phyloP scores from a whole-genome alignment of 176 grass and related monocot species.

The Canna indica region DNA sequence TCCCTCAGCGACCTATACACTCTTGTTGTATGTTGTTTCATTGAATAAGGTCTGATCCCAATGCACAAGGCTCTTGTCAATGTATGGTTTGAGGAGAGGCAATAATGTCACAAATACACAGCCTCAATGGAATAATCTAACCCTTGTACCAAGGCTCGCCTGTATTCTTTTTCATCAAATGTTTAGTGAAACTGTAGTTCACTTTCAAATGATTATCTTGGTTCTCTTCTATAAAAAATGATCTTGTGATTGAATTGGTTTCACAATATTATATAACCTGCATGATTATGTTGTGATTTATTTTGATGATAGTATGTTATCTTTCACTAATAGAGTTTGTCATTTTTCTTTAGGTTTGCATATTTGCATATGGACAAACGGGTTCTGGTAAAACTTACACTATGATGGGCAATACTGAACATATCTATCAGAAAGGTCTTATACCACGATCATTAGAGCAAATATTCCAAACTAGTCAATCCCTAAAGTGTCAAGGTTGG shows the following conservation, averaged over 20 bases:
- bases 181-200: not conserved
- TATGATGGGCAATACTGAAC: conserved; percentile 62
- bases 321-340: not conserved
- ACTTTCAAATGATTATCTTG: not conserved
- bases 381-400: conserved; percentile 91
- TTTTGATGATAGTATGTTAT: not conserved
- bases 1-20: not conserved
- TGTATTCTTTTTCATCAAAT: not conserved
- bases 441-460: conserved; percentile 86
- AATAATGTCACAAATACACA: too few species aligned
- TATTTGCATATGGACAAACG: conserved; percentile 98
- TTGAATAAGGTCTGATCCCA: too few species aligned
- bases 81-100: too few species aligned
- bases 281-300: not conserved
- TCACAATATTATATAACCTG: not conserved
- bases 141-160: too few species aligned
- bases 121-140: too few species aligned
- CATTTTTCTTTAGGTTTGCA: conserved; percentile 49
- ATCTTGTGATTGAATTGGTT: not conserved
- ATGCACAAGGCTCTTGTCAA: too few species aligned
- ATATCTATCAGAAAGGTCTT: conserved; percentile 47
- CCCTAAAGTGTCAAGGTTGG: conserved; percentile 70
- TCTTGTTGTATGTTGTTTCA: too few species aligned
- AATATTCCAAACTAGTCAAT: conserved; percentile 62
- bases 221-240: not conserved